Conservation (phyloP, 345 rosid genomes). For the Carallia pectinifolia region DNA sequence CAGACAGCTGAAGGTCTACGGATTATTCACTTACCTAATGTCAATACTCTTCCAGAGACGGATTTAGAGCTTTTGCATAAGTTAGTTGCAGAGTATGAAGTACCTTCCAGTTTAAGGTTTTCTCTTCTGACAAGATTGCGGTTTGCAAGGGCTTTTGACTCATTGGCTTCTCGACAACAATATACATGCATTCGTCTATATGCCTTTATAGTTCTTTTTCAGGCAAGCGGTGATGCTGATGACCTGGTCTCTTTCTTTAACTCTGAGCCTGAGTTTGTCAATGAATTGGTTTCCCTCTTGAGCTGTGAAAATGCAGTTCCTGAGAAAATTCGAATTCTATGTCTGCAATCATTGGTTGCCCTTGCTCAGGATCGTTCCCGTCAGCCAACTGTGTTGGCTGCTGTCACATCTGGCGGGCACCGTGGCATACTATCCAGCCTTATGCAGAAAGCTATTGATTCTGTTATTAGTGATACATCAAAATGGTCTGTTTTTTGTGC, state of each 20-base stretch:
- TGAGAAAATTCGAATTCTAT: constrained; percentile 75
- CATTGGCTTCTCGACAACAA: constrained; percentile 73
- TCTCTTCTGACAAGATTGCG: constrained; percentile 77
- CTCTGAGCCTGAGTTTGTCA: constrained; percentile 91
- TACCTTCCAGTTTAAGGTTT: constrained; percentile 80
- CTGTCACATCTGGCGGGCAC: constrained; percentile 89
- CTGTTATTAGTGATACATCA: constrained; percentile 59
- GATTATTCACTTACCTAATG: constrained; percentile 67
- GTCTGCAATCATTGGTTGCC: constrained; percentile 81
- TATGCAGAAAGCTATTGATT: constrained; percentile 87
- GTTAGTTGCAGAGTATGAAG: constrained; percentile 66
- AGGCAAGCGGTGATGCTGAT: constrained; percentile 76
- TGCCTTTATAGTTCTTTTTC: constrained; percentile 89
- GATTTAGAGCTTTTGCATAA: constrained; percentile 79
- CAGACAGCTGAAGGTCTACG: constrained; percentile 59
- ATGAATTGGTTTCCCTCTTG: constrained; percentile 75
- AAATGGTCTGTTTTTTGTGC: constrained; percentile 83
- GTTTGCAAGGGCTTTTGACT: constrained; percentile 87
- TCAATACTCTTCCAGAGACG: constrained; percentile 46
- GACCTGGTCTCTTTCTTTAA: constrained; percentile 80
- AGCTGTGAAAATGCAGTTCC: constrained; percentile 81
- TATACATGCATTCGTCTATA: constrained; percentile 87
- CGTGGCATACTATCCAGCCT: constrained; percentile 90
- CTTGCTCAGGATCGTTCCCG: constrained; percentile 93
- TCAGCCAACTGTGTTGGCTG: constrained; percentile 73